phyloP scores from a whole-genome alignment of 495 filamentous ascomycete genomes.

The Letharia lupina region DNA sequence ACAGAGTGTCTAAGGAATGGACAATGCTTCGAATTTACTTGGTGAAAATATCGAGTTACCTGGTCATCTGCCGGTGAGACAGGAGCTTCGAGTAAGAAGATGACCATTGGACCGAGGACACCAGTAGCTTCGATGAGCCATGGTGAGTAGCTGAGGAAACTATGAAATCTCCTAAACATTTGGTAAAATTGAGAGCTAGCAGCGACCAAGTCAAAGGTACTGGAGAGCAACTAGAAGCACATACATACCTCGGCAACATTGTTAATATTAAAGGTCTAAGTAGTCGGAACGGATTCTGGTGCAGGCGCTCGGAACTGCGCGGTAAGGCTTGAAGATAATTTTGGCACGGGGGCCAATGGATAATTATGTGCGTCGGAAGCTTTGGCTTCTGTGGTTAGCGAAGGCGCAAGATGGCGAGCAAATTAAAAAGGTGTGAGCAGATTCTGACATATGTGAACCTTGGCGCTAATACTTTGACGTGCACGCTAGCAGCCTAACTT shows the following conservation, averaged over 20 bases:
- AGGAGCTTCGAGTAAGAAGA: too few relatives aligned
- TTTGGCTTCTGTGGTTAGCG: not conserved
- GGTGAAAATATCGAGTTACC: not conserved
- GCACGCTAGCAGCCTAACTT: not conserved
- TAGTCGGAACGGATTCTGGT: too few relatives aligned
- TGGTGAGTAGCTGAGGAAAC: not conserved
- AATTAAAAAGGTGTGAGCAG: not conserved
- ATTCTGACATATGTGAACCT: not conserved
- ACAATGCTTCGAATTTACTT: not conserved
- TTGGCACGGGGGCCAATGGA: not conserved
- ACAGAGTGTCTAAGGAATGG: not conserved
- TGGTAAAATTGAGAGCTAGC: not conserved
- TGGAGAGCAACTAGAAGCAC: too few relatives aligned
- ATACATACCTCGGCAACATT: not conserved
- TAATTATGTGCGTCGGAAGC: not conserved
- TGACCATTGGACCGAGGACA: not conserved
- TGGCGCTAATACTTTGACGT: not conserved
- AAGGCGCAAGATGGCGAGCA: not conserved
- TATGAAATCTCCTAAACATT: not conserved
- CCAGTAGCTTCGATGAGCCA: not conserved
- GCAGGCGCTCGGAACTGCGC: not conserved
- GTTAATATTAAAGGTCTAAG: too few relatives aligned
- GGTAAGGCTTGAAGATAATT: not conserved
- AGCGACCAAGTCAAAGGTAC: not conserved
- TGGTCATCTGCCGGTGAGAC: not conserved